phyloP scores from a whole-genome alignment of 192 early-diverging fungal species.

The Gaertneriomyces semiglobifer region DNA sequence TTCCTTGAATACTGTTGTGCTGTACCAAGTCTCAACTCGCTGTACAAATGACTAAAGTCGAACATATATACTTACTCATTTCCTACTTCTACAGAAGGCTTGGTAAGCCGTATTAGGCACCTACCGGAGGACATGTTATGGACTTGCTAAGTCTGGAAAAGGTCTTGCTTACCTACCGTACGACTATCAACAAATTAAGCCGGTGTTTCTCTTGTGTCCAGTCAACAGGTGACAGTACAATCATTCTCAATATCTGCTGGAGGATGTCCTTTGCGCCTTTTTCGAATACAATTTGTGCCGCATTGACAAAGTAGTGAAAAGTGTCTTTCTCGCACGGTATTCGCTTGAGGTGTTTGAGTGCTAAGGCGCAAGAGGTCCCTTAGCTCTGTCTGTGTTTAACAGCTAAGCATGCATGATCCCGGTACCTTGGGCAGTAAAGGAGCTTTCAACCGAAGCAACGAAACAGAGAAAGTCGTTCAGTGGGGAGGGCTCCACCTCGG shows the following conservation, averaged over 20 bases:
- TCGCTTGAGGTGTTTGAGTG: constrained; percentile 9
- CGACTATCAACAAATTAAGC: constrained; percentile 8
- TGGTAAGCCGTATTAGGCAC: constrained; percentile 26
- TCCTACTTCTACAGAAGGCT: neutral
- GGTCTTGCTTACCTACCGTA: constrained; percentile 13
- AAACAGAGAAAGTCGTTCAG: constrained; percentile 5
- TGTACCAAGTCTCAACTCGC: no score
- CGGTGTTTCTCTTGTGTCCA: constrained; percentile 11
- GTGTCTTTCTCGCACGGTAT: constrained; percentile 2
- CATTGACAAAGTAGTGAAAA: constrained; percentile 15
- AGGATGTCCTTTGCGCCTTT: constrained; percentile 20
- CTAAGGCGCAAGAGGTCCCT: neutral
- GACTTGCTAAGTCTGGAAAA: neutral
- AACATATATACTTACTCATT: constrained; percentile 1
- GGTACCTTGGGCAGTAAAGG: constrained; percentile 2
- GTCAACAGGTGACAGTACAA: constrained; percentile 23
- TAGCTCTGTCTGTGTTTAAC: neutral
- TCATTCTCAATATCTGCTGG: constrained; percentile 11
- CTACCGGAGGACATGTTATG: neutral
- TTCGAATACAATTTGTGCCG: constrained; percentile 26
- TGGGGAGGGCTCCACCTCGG: neutral
- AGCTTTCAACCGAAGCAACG: constrained; percentile 12
- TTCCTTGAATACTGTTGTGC: neutral
- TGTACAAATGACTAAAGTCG: no score
- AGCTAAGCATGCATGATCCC: neutral